Percentiles rank a stretch among this genome's conserved stretches.
Conservation (phyloP, 2,329 filamentous ascomycete species). For the Phyllosticta citribraziliensis region DNA sequence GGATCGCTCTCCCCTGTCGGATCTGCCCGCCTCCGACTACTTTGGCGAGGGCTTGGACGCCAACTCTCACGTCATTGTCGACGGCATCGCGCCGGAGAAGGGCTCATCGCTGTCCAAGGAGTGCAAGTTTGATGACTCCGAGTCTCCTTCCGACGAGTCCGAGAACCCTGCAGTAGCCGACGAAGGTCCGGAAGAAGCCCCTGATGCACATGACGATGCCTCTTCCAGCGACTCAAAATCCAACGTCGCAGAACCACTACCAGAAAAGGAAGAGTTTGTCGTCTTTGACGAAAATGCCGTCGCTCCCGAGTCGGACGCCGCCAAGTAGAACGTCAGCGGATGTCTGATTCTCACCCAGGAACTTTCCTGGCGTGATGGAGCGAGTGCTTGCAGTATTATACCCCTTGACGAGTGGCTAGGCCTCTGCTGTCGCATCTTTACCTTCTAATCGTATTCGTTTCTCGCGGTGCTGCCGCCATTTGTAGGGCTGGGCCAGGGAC, state of each 20-base stretch:
- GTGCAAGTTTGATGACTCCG: slow-evolving; percentile 16
- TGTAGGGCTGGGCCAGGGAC: not conserved
- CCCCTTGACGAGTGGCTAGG: not conserved
- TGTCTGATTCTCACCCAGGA: not conserved
- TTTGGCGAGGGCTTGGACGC: slow-evolving; percentile 30
- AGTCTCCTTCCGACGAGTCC: not conserved
- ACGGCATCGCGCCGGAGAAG: slow-evolving; percentile 23
- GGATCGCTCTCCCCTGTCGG: slow-evolving; percentile 28
- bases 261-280: not conserved
- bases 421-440: not conserved
- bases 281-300: slow-evolving; percentile 4
- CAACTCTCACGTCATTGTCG: slow-evolving; percentile 25
- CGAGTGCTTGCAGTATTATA: slow-evolving; percentile 9
- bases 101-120: slow-evolving; percentile 27
- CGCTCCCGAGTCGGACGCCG: not conserved
- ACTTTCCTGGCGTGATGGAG: not conserved
- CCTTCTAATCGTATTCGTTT: not conserved
- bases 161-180: not conserved
- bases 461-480: not conserved
- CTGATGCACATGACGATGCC: not conserved
- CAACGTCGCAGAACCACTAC: not conserved
- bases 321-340: not conserved
- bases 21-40: slow-evolving; percentile 27
- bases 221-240: not conserved
- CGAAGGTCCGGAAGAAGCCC: not conserved